Percentiles rank a stretch among this genome's conserved stretches.
Conservation (phyloP, 208 protist genomes). For the Trypanosoma congolense region DNA sequence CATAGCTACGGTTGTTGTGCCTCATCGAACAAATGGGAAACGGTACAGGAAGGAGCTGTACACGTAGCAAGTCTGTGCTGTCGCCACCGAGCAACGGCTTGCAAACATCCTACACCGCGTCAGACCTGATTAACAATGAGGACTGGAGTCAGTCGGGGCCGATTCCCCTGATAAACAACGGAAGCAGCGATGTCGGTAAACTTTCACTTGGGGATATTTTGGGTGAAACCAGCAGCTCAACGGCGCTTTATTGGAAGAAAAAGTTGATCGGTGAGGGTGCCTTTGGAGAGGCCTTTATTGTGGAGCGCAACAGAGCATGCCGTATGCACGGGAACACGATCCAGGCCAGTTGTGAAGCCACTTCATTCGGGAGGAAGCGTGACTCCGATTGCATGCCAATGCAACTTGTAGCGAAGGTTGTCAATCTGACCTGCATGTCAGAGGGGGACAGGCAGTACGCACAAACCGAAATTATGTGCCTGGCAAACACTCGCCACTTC, state of each 20-base stretch:
- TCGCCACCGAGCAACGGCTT: neutral
- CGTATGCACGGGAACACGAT: slow-evolving; percentile 27
- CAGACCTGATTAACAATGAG: neutral
- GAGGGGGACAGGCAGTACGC: slow-evolving; percentile 61
- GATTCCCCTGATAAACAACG: slow-evolving; percentile 19
- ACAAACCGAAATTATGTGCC: slow-evolving; percentile 84
- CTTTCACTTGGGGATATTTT: slow-evolving; percentile 23
- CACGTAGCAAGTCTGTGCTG: neutral
- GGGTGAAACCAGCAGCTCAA: slow-evolving; percentile 16
- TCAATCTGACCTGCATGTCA: slow-evolving; percentile 70
- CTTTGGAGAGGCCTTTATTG: slow-evolving; percentile 87
- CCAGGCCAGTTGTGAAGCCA: slow-evolving; percentile 24
- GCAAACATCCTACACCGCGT: neutral
- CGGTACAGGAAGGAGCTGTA: neutral
- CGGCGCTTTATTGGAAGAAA: slow-evolving; percentile 58
- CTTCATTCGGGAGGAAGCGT: slow-evolving; percentile 12
- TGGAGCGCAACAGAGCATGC: slow-evolving; percentile 48
- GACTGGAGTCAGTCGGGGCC: slow-evolving; percentile 9
- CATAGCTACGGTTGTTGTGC: no score
- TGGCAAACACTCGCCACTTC: slow-evolving; percentile 80
- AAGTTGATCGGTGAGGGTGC: slow-evolving; percentile 83
- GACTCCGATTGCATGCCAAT: slow-evolving; percentile 2
- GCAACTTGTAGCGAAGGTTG: slow-evolving; percentile 81
- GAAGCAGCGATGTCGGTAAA: neutral
- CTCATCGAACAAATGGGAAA: slow-evolving; percentile 1